A percentile compares a stretch with the other conserved stretches of the same genome.
phyloP scores from a whole-genome alignment of 306 rosid genomes.

The Myrica gale region DNA sequence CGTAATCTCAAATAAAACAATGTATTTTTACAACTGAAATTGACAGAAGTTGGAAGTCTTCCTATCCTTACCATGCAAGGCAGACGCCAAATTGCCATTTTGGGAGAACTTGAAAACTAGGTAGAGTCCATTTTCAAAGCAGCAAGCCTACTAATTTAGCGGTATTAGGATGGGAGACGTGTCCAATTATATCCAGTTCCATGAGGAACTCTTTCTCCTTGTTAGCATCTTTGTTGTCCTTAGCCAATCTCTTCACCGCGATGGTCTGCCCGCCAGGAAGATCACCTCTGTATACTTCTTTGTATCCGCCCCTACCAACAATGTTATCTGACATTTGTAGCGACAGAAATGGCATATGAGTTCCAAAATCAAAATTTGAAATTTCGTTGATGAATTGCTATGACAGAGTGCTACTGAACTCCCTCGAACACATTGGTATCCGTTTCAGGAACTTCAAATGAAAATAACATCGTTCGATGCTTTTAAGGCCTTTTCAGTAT shows the following conservation, averaged over 20 bases:
- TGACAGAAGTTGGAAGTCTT: background rate
- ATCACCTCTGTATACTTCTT: conserved; percentile 84
- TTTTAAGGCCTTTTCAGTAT: background rate
- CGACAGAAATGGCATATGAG: background rate
- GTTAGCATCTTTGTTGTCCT: conserved; percentile 69
- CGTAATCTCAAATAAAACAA: background rate
- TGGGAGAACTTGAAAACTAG: conserved; percentile 69
- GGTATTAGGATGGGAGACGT: conserved; percentile 82
- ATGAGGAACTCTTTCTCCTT: conserved; percentile 89
- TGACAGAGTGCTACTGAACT: background rate
- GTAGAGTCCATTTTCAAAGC: conserved; percentile 84
- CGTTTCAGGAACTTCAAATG: no score
- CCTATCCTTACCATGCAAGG: conserved; percentile 64
- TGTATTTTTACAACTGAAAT: background rate
- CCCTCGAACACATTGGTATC: background rate
- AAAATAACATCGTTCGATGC: background rate
- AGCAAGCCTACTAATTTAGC: conserved; percentile 72
- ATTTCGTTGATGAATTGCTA: background rate
- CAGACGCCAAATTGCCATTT: conserved; percentile 89
- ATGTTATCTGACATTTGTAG: conserved; percentile 49
- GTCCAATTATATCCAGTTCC: conserved; percentile 89
- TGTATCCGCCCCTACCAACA: conserved; percentile 87
- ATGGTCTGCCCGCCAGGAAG: conserved; percentile 56
- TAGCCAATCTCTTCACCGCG: conserved; percentile 87
- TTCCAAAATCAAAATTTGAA: background rate